Evolutionary conservation across 768 basidiomycete species (phyloP), one percentile per base, ranked within the genome.

Genomic region (Tulasnella sp.): DNA sequence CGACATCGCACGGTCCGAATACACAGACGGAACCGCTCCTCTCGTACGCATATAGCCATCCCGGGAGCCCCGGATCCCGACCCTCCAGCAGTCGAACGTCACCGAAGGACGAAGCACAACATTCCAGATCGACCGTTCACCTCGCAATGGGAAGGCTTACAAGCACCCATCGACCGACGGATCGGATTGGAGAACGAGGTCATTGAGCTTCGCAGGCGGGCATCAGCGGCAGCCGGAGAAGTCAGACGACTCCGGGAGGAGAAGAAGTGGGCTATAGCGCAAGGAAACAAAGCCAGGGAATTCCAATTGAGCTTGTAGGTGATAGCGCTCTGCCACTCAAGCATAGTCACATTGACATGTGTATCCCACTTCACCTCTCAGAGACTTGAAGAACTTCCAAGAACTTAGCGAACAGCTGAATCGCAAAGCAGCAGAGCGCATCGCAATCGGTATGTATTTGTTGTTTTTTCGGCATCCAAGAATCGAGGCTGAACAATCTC

Each of bases 181-280:
- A 63, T 72, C n/a, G 71, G 71, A 1, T 39, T 72, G 62, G 71
- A 72, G 36, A 67, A 73, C 17, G 90, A 92, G 76, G 84, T 92
- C n/a, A 88, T 89, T 37, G 82, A 86, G 16, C 83, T 94, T 26
- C 85, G 91, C 64, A 87, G 90, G 63, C 86, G 90, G 34, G 92
- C 92, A 8, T 88, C 90, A 22, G 80, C 92, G 72, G 92, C 92
- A 32, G 92, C 92, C 76, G 91, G 88, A 74, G 91, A 94, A 80
- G 86, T 90, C 22, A 84, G 92, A 44, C 84, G 91, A 70, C 90
- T 88, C 81, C 90, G 88, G 81, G 92, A 94, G 80, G 92, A 94
- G 80, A 84, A 87, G 75, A 91, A 92, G 78, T 94, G 92, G 92
- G 92, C 92, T 0, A 78, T 89, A 42, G 89, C 90, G 22, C 88